Evolutionary conservation across 345 rosid species (phyloP), one percentile per base, ranked within the genome.

Genomic region (Acer campestre): DNA sequence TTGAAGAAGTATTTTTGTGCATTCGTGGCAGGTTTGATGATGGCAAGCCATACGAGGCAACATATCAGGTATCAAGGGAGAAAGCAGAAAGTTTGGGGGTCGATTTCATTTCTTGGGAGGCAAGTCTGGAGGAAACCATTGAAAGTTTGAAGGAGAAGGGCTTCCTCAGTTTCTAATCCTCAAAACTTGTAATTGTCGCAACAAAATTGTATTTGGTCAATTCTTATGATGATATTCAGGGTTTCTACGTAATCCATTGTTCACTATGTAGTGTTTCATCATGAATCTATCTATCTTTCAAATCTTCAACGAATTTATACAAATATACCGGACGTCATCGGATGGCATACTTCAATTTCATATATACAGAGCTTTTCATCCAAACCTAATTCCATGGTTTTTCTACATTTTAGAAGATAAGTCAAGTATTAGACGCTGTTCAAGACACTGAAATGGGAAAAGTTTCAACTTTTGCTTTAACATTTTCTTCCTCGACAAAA

Each of bases 71-170:
- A 62, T 85, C 92, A 0, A 88, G 80, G 78, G 88, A 83, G 77
- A 93, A 78, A 80, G 83, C 85, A 1, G 79, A 27, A 78, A 79
- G 86, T 67, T 62, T 93, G 59, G 95, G 94, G 4, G 42, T 91
- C 61, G 73, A 82, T 38, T 91, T 88, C 84, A 84, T 77, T 73
- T 82, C 95, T 2, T 78, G 90, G 75, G 85, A 91, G 71, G 89
- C 69, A 70, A 88, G 90, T 80, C 14, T 89, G 14, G 82, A 82
- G 83, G 95, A 89, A 73, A 89, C 92, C 0, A 83, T 89, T 0
- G 90, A 88, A 73, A 89, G 91, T 78, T 85, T 91, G 70, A 85
- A 83, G 87, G 90, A 85, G 78, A 93, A 87, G 51, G 53, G 63
- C 29, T 86, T 82, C 27, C 80, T 83, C 44, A 71, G 14, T 55